Base-by-base conservation (phyloP, 805 yeast species). In the Metschnikowia borealis region DNA sequence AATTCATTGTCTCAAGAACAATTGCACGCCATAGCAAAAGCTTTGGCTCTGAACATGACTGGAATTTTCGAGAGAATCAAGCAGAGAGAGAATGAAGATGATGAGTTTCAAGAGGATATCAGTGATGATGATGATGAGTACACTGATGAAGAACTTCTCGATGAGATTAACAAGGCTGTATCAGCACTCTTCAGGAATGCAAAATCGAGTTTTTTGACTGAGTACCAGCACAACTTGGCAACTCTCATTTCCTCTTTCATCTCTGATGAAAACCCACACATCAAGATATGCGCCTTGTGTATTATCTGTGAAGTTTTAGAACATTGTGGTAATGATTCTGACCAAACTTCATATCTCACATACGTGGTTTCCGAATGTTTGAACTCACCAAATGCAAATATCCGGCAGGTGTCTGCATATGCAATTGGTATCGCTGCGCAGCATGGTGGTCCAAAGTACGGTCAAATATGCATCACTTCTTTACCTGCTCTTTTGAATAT, bases 61-160 rank as follows among this genome's bases (percentile, higher is more conserved):
- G 96, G 87, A 53, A 80, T 85, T 37, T 82, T 80, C 61, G 83
- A 79, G 51, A 80, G 96, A 58, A 82, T 88, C 49, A 82, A 81
- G 61, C 79, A 76, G 34, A 84, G 95, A 55, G 90, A 88, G 48
- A 76, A 74, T 52, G 85, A 79, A 39, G 94, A 87, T 55, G 96
- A 89, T 63, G 96, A 88, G 60, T 90, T 85, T 65, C 85, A 86
- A 52, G 97, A 89, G 69, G 97, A 89, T 41, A 74, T 84, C 5
- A 96, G 86, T 51, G 87, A 82, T 49, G 90, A 85, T 50, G 97
- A 91, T 49, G 89, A 83, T 51, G 96, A 87, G 60, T 81, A 77
- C 58, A 84, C 94, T 1, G 98, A 94, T 65, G 97, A 90, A 63
- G 97, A 91, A 62, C 72, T 94, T 42, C 70, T 90, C 46, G 95